A percentile compares a stretch with the other conserved stretches of the same genome.
phyloP scores from a whole-genome alignment of 2,329 filamentous ascomycete genomes.

The Chaetomiaceae sp. region DNA sequence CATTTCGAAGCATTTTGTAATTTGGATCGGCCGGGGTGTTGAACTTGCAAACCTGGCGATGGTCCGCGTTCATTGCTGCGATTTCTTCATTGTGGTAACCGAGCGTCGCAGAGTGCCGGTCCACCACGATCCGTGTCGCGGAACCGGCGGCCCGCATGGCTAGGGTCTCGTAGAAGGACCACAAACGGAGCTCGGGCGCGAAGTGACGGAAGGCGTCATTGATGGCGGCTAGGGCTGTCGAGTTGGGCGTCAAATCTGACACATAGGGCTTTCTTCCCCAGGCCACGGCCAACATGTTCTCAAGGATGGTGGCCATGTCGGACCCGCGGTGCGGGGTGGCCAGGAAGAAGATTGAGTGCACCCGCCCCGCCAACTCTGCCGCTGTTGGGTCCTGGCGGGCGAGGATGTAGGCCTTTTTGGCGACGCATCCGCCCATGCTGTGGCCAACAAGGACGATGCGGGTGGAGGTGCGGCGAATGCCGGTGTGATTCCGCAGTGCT shows the following conservation, averaged over 20 bases:
- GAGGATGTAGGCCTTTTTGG: slow-evolving; percentile 36
- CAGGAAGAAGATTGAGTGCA: slow-evolving; percentile 38
- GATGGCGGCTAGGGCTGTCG: slow-evolving; percentile 35
- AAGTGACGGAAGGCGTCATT: slow-evolving; percentile 44
- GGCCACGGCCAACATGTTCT: slow-evolving; percentile 35
- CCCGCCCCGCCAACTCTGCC: slow-evolving; percentile 27
- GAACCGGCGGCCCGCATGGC: slow-evolving; percentile 26
- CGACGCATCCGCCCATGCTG: slow-evolving; percentile 43
- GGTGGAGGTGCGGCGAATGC: slow-evolving; percentile 27
- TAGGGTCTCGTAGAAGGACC: slow-evolving; percentile 45
- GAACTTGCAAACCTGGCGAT: slow-evolving; percentile 37
- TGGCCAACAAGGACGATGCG: slow-evolving; percentile 42
- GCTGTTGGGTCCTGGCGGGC: slow-evolving; percentile 32
- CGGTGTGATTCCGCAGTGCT: slow-evolving; percentile 30
- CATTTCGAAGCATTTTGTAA: slow-evolving; percentile 32
- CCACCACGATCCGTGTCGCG: slow-evolving; percentile 33
- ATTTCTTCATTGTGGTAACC: slow-evolving; percentile 30
- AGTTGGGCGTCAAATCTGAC: slow-evolving; percentile 35
- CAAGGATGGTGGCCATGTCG: slow-evolving; percentile 35
- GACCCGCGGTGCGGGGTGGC: slow-evolving; percentile 40
- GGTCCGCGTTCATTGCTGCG: slow-evolving; percentile 33
- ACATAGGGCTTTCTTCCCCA: slow-evolving; percentile 36
- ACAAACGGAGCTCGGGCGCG: slow-evolving; percentile 34
- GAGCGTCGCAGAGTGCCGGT: slow-evolving; percentile 26
- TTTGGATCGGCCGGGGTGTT: slow-evolving; percentile 30